Evolutionary conservation across 1,284 basidiomycete genomes (phyloP), one percentile per base, ranked within the genome.

Genomic region (Pyrrhoderma noxium): DNA sequence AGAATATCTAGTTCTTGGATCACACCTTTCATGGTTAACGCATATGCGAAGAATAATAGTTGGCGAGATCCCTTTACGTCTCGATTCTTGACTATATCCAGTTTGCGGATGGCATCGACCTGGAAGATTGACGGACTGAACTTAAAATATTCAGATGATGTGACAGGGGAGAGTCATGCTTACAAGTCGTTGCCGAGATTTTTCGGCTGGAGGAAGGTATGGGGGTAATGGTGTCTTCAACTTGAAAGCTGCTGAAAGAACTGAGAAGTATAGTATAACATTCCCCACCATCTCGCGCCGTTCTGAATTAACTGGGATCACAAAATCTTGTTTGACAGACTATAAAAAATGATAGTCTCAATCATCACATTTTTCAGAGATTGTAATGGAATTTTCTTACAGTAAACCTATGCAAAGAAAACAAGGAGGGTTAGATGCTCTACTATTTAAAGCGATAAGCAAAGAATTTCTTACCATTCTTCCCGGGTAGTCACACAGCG

Each of bases 271-370:
- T 9, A 98, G 78, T 51, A 98, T 86, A 52, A 97, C 86, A 65
- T 93, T 96, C 34, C 93, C 93, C 42, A 84, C 87, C 85, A 98
- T 91, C 64, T 96, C 93, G 3, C 88, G 80, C 18, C 93, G 77
- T 60, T 94, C 84, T 57, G 71, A 76, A 62, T 89, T 93, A 43
- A 93, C 92, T 0, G 93, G 94, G 1, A 91, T 67, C 52, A 98
- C 89, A 61, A 96, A 97, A 47, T 93, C 88, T 37, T 76, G 69
- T 38, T 89, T 77, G 21, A 97, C 86, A 48, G 72, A 80, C 79
- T 89, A 65, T 31, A 31, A 31, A 38, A 19, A 37, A 3, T 8
- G n/a, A n/a, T 31, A 27, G 27, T 23, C 48, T 27, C 27, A 23
- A 16, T 31, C 27, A 31, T n/a, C n/a, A 40, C 45, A 41, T 40